These are phyloP conservation scores for Rossbeevera mucosa DNA, from an alignment of 768 basidiomycete species.

Conservation along the genomic window DNA sequence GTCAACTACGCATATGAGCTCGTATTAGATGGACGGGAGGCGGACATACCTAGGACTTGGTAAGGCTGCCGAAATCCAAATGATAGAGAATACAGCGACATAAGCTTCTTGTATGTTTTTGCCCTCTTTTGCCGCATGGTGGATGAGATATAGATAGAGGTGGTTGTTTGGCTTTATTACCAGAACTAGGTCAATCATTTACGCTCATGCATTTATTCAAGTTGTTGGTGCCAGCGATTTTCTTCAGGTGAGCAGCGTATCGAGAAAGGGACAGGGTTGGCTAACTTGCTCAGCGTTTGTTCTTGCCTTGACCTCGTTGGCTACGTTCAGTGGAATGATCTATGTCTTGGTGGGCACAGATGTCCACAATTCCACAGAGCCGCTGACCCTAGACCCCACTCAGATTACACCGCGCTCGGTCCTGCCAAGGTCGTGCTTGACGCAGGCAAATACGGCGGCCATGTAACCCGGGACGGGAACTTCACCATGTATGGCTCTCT, in stretches of 20 bases:
- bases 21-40: background rate
- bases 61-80: slow-evolving; percentile 94
- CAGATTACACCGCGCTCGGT: slow-evolving; percentile 42
- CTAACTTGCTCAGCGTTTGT: slow-evolving; percentile 13
- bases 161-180: slow-evolving; percentile 28
- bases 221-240: slow-evolving; percentile 5
- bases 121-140: slow-evolving; percentile 93
- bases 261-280: background rate
- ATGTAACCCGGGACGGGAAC: slow-evolving; percentile 52
- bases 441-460: slow-evolving; percentile 48
- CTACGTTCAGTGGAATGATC: slow-evolving; percentile 64
- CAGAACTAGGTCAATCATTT: background rate
- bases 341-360: slow-evolving; percentile 50
- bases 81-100: slow-evolving; percentile 80
- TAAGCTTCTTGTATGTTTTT: slow-evolving; percentile 91
- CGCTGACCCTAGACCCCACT: slow-evolving; percentile 13
- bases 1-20: slow-evolving; percentile 55
- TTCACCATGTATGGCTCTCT: slow-evolving; percentile 58
- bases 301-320: slow-evolving; percentile 57
- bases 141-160: background rate
- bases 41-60: slow-evolving; percentile 73
- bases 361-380: slow-evolving; percentile 5
- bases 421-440: slow-evolving; percentile 59
- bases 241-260: slow-evolving; percentile 12
- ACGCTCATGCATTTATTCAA: slow-evolving; percentile 12